Evolutionary conservation across 2,329 filamentous ascomycete species (phyloP).

Genomic region (Clathrospora elynae): DNA sequence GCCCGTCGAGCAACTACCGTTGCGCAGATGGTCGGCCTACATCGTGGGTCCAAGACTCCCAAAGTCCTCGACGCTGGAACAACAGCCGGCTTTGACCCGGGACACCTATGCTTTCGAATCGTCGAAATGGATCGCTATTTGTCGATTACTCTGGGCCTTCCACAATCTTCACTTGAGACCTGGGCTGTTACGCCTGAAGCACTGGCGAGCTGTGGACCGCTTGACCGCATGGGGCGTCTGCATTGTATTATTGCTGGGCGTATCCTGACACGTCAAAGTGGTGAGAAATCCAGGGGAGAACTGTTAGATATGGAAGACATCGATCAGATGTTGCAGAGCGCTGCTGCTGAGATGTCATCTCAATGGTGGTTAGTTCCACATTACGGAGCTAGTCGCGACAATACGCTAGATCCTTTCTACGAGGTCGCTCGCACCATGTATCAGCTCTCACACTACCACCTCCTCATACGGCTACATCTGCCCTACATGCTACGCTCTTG

Average conservation of each 20-base stretch:
- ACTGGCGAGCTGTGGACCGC: conserved; percentile 25
- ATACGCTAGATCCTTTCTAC: conserved; percentile 1
- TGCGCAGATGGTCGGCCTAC: conserved; percentile 52
- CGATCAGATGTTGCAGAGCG: conserved; percentile 22
- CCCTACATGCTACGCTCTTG: conserved; percentile 26
- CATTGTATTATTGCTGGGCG: conserved; percentile 41
- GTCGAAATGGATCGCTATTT: conserved; percentile 49
- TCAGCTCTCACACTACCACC: conserved; percentile 23
- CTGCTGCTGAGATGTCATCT: conserved; percentile 21
- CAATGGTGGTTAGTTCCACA: conserved; percentile 32
- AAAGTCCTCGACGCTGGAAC: conserved; percentile 15
- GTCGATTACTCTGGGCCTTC: conserved; percentile 51
- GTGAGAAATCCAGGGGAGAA: background rate
- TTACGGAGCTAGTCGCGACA: background rate
- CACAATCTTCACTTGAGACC: conserved; percentile 35
- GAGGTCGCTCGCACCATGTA: conserved; percentile 17
- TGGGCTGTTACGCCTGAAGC: background rate
- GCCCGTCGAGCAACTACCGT: conserved; percentile 48
- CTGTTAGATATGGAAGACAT: conserved; percentile 26
- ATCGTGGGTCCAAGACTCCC: conserved; percentile 46
- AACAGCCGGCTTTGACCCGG: background rate
- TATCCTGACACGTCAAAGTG: conserved; percentile 42
- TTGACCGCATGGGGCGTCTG: conserved; percentile 41
- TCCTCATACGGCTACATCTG: conserved; percentile 23
- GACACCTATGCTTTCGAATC: conserved; percentile 49